Base-by-base conservation (phyloP, 2,329 filamentous ascomycete species). In the Fusarium robinianum region DNA sequence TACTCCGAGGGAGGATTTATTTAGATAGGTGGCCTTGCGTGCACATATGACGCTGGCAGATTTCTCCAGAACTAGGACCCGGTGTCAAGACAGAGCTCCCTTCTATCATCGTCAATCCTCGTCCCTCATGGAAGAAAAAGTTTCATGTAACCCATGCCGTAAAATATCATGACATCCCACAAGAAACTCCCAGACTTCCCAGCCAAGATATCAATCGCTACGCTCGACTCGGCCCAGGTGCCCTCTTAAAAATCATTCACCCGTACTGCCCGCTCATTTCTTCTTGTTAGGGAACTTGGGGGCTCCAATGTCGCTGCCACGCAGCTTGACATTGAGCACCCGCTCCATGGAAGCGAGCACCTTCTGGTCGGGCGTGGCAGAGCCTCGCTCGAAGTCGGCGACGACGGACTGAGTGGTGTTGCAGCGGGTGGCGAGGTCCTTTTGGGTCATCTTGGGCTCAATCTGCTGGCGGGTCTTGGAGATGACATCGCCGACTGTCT, bases 401-500 rank as follows among this genome's bases (percentile, higher is more conserved):
- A 97, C 79, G 58, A 94, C 76, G 55, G 82, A 80, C 38, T 85
- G 82, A 27, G 88, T 92, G 50, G 87, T 90, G 78, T 95, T 95
- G 78, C 88, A 91, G 74, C 90, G 90, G 57, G 86, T 90, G 50
- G 91, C 92, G 26, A 85, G 76, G 57, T 85, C 80, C 72, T 95
- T 95, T 74, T 97, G 94, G 44, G 91, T 95, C 89, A 97, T 92
- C 76, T 95, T 94, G 72, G 91, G 90, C 72, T 87, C 87, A 68
- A 89, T 85, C 67, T 86, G 83, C 67, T 83, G 84, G 55, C 94
- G 88, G 42, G 87, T 82, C 64, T 85, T 80, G 63, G 83, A 80
- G 74, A 97, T 96, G 56, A 86, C 88, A 57, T 88, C 83, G 63
- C 88, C 90, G 55, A 97, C 89, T 43, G 81, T 78, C 64, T 80